Base-by-base conservation (phyloP, 2,329 filamentous ascomycete genomes). In the Fusarium odoratissimum region DNA sequence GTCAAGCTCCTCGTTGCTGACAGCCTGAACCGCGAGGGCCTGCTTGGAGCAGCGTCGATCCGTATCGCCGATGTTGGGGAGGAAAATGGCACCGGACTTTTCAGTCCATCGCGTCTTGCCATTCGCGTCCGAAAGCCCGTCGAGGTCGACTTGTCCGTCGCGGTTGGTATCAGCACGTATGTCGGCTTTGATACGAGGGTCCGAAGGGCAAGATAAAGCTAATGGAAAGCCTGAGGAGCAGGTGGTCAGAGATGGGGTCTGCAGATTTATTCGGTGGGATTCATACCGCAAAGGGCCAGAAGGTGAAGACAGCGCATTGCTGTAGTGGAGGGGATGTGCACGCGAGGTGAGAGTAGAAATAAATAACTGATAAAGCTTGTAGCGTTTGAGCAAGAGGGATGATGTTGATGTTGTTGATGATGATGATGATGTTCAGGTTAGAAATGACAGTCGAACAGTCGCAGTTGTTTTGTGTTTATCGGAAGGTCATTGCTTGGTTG, bases 11-110 rank as follows among this genome's bases (percentile, higher is more conserved):
- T 75, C 71, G 40, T 71, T 25, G 23, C 23, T 25, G 23, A 5
- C 23, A 4, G 23, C 23, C 23, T 25, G 23, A 25, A 25, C 23
- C 23, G 23, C 5, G 10, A 42, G 49, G 23, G 60, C 60, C 31
- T 46, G 41, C 14, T 59, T 67, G 1, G 77, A 75, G 64, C 81
- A 83, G 14, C 80, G 77, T 12, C 44, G 56, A 37, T 74, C 38
- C 1, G 73, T 78, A 59, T 83, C 81, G 13, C 79, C 81, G 13
- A 83, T 79, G 40, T 81, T 82, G 14, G 81, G 73, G 1, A 83
- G 75, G 49, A 83, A 81, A 14, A 83, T 73, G 13, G 81, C 80
- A 8, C 81, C 81, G 3, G 46, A 45, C 0, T 35, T 23, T 3
- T 63, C 40, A 4, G 75, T 76, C 78, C 78, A 79, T 8, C 23